phyloP scores from a whole-genome alignment of 2,329 filamentous ascomycete genomes.

The Rhinocladiella mackenziei region DNA sequence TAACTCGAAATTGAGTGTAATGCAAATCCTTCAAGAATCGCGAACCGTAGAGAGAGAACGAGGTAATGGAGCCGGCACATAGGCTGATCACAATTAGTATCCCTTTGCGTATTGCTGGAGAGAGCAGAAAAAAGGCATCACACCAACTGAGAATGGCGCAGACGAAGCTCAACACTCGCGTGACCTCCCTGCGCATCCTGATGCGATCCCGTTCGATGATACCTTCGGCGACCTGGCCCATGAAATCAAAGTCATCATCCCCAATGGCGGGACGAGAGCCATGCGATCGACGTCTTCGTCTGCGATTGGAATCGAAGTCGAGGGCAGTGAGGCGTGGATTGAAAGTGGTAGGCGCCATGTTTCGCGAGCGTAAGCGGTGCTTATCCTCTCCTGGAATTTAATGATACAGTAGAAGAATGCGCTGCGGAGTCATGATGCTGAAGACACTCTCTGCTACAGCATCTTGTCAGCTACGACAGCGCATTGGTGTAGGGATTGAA shows the following conservation, averaged over 20 bases:
- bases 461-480: slow-evolving; percentile 6
- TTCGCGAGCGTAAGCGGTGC: not conserved
- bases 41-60: slow-evolving; percentile 90
- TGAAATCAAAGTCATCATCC: slow-evolving; percentile 44
- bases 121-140: no score
- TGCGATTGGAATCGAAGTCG: slow-evolving; percentile 45
- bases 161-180: slow-evolving; percentile 54
- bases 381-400: not conserved
- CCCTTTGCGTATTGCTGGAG: no score
- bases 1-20: slow-evolving; percentile 90
- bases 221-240: slow-evolving; percentile 58
- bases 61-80: slow-evolving; percentile 85
- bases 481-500: slow-evolving; percentile 2
- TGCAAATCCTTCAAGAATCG: slow-evolving; percentile 80
- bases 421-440: slow-evolving; percentile 6
- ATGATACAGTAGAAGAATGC: not conserved
- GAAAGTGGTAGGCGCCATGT: slow-evolving; percentile 14
- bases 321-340: slow-evolving; percentile 41
- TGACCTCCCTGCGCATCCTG: slow-evolving; percentile 50
- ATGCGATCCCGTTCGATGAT: slow-evolving; percentile 56
- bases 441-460: slow-evolving; percentile 1
- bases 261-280: slow-evolving; percentile 28
- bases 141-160: slow-evolving; percentile 60
- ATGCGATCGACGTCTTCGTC: slow-evolving; percentile 21
- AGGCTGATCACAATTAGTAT: slow-evolving; percentile 48